Percentiles rank a stretch among this genome's conserved stretches.
Evolutionary conservation across 805 yeast genomes (phyloP).

Genomic region (Sungouiozyma ichnusensis): DNA sequence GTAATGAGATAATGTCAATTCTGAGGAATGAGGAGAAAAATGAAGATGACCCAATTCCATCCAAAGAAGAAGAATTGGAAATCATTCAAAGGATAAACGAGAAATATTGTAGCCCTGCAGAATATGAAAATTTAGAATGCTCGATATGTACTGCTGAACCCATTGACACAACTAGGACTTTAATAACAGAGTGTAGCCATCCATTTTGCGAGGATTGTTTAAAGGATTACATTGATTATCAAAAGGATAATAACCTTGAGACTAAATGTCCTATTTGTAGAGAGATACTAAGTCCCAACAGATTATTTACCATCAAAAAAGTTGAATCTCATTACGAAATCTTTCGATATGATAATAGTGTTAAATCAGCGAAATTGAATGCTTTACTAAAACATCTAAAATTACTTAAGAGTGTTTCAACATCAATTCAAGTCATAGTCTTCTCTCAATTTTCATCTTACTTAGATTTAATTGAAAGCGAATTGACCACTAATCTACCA

Average conservation of each 20-base stretch:
- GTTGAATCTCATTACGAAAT: constrained; percentile 13
- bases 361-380: constrained; percentile 60
- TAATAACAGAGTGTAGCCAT: constrained; percentile 74
- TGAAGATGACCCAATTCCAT: not conserved
- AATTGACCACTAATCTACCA: constrained; percentile 41
- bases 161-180: constrained; percentile 41
- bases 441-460: constrained; percentile 86
- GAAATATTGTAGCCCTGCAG: constrained; percentile 24
- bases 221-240: constrained; percentile 64
- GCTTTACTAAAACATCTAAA: constrained; percentile 55
- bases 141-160: constrained; percentile 73
- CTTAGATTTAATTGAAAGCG: constrained; percentile 61
- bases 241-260: constrained; percentile 34
- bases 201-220: constrained; percentile 66
- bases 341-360: constrained; percentile 21
- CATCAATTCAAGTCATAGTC: constrained; percentile 69
- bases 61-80: constrained; percentile 5
- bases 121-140: constrained; percentile 51
- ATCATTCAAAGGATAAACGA: constrained; percentile 2
- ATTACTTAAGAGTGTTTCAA: constrained; percentile 41
- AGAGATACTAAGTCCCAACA: constrained; percentile 38
- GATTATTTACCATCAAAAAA: constrained; percentile 28
- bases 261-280: constrained; percentile 76
- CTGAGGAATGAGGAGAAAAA: not conserved
- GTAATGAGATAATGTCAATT: constrained; percentile 2